phyloP scores from a whole-genome alignment of 2,329 filamentous ascomycete genomes.

The Fusarium sarcochroum region DNA sequence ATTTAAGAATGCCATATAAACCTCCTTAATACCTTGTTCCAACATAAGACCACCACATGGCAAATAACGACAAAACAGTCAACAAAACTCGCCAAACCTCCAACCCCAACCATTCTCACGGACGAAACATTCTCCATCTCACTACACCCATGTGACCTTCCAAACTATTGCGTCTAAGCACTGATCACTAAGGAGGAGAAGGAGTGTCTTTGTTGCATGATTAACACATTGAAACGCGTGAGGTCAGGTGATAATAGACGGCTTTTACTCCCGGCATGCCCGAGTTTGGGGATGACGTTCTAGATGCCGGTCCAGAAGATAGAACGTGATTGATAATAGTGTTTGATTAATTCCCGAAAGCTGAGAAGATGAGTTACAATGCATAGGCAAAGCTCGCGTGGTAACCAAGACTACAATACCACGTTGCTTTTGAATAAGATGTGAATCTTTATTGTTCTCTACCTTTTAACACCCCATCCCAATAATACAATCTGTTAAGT shows the following conservation, averaged over 20 bases:
- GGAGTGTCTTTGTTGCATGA: constrained; percentile 18
- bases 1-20: not conserved
- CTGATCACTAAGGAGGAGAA: not conserved
- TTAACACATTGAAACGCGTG: constrained; percentile 23
- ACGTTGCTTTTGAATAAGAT: not conserved
- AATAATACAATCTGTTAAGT: not conserved
- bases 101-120: not conserved
- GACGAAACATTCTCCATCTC: not conserved
- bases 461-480: not conserved
- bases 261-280: not conserved
- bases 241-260: constrained; percentile 28
- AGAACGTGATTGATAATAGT: not conserved
- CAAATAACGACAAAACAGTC: constrained; percentile 3
- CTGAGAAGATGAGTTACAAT: not conserved
- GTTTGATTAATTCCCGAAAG: not conserved
- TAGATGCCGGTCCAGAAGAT: not conserved
- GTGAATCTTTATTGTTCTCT: constrained; percentile 1
- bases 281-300: not conserved
- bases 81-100: constrained; percentile 1
- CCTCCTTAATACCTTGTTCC: not conserved
- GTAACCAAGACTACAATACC: not conserved
- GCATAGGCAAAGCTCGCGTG: not conserved
- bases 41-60: not conserved
- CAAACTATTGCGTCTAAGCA: not conserved
- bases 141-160: not conserved